phyloP scores from a whole-genome alignment of 306 rosid species.

The Aeschynomene evenia region DNA sequence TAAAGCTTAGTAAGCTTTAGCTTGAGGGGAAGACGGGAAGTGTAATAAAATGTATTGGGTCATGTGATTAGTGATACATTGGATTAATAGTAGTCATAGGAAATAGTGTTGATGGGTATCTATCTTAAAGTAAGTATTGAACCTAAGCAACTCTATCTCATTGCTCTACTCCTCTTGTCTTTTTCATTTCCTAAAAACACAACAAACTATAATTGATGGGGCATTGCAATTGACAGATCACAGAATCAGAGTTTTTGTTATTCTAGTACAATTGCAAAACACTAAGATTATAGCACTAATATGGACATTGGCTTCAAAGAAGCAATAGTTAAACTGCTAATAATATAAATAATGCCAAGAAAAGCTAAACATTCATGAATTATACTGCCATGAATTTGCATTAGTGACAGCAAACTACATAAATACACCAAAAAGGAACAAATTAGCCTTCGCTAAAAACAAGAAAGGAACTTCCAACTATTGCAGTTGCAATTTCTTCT shows the following conservation, averaged over 20 bases:
- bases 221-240: neutral
- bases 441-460: constrained; percentile 1
- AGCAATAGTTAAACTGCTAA: constrained; percentile 1
- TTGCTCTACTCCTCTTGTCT: too few relatives aligned
- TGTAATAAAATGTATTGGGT: too few relatives aligned
- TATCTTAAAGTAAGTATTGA: too few relatives aligned
- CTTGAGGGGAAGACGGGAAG: too few relatives aligned
- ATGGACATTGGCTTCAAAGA: neutral
- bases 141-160: too few relatives aligned
- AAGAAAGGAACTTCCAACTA: constrained; percentile 23
- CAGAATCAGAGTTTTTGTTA: neutral
- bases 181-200: too few relatives aligned
- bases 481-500: neutral
- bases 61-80: too few relatives aligned
- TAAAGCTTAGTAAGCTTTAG: too few relatives aligned
- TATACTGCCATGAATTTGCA: neutral
- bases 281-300: neutral
- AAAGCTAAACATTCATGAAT: constrained; percentile 19
- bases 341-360: neutral
- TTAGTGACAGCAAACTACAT: constrained; percentile 7
- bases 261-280: neutral
- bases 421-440: constrained; percentile 1
- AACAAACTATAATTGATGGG: neutral
- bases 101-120: too few relatives aligned
- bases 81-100: too few relatives aligned